phyloP scores from a whole-genome alignment of 2,329 filamentous ascomycete species.

The Fusarium equiseti region DNA sequence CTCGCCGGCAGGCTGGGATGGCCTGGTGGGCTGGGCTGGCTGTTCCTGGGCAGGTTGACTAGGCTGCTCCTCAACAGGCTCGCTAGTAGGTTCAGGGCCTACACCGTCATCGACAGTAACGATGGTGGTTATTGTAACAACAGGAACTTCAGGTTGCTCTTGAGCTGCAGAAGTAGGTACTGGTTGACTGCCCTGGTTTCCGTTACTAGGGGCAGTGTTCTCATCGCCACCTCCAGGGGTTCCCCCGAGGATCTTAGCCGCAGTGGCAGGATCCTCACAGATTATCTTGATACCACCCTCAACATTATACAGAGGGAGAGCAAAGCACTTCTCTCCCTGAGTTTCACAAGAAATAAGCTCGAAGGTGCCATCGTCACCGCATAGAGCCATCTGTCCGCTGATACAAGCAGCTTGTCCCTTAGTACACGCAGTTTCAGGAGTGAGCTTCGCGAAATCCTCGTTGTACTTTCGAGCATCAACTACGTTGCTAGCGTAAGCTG shows the following conservation, averaged over 20 bases:
- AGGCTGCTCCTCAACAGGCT: constrained; percentile 20
- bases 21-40: constrained; percentile 15
- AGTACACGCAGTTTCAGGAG: constrained; percentile 60
- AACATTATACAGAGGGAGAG: constrained; percentile 64
- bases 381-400: constrained; percentile 61
- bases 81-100: constrained; percentile 20
- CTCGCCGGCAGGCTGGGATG: constrained; percentile 13
- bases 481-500: constrained; percentile 60
- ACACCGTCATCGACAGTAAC: constrained; percentile 48
- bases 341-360: constrained; percentile 53
- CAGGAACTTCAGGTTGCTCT: constrained; percentile 33
- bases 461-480: constrained; percentile 61
- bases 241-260: constrained; percentile 57
- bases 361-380: constrained; percentile 57
- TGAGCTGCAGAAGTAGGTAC: constrained; percentile 26
- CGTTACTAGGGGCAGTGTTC: constrained; percentile 17
- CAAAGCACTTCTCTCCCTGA: constrained; percentile 59
- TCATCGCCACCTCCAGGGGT: constrained; percentile 18
- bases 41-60: constrained; percentile 16
- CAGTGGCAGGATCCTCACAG: constrained; percentile 59
- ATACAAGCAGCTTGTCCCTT: constrained; percentile 65
- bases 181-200: constrained; percentile 19
- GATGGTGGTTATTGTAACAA: constrained; percentile 50
- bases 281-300: constrained; percentile 60
- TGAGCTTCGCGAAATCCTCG: constrained; percentile 58